Conservation (phyloP, 1,139 yeast species). For the Dujonia santamariae region DNA sequence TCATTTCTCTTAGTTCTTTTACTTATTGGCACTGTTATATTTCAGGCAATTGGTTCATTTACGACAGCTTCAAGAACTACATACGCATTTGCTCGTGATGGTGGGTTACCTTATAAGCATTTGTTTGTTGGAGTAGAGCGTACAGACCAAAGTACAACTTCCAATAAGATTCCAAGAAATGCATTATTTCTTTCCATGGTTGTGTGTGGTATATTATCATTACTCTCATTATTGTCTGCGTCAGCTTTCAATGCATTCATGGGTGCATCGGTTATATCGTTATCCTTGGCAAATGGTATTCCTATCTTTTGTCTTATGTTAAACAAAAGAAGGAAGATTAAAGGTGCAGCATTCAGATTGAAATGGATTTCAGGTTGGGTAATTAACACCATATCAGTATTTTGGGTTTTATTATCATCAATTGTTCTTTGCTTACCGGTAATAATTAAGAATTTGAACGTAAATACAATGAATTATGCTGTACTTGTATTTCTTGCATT, state of each 20-base stretch:
- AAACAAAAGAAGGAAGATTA: conserved; percentile 58
- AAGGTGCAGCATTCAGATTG: conserved; percentile 70
- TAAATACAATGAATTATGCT: conserved; percentile 72
- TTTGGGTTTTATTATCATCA: conserved; percentile 61
- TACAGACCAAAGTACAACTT: conserved; percentile 49
- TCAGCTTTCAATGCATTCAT: conserved; percentile 83
- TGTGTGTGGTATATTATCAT: conserved; percentile 58
- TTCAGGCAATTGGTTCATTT: conserved; percentile 76
- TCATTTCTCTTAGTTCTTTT: conserved; percentile 65
- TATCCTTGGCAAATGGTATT: conserved; percentile 74
- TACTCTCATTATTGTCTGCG: conserved; percentile 64
- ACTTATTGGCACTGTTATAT: conserved; percentile 67
- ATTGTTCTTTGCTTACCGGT: conserved; percentile 74
- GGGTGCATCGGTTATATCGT: conserved; percentile 80
- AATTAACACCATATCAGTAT: conserved; percentile 55
- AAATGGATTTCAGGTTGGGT: conserved; percentile 52
- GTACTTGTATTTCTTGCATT: conserved; percentile 55
- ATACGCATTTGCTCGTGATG: conserved; percentile 86
- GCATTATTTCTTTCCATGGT: conserved; percentile 69
- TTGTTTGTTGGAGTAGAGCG: conserved; percentile 66
- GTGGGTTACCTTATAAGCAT: conserved; percentile 71
- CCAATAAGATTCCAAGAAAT: conserved; percentile 61
- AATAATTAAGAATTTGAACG: conserved; percentile 56
- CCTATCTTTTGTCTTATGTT: conserved; percentile 66
- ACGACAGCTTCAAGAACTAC: conserved; percentile 87